Evolutionary conservation across 2,329 filamentous ascomycete genomes (phyloP), one percentile per base, ranked within the genome.

Genomic region (Dothideomycetidae sp.): DNA sequence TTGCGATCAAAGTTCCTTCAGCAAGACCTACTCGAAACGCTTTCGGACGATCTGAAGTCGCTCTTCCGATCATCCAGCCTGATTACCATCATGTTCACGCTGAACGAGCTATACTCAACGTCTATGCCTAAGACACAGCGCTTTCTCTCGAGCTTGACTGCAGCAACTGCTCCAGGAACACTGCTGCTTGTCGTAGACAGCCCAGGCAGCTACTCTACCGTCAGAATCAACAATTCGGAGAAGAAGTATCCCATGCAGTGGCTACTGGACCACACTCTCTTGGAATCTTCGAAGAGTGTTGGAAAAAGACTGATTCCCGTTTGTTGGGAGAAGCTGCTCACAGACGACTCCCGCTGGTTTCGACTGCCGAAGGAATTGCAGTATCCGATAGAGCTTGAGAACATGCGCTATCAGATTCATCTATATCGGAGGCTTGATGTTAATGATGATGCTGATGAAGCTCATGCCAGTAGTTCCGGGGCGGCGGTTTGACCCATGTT

Each of bases 371-470:
- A 53, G n/a, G 53, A 47, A 11, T 58, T 94, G 46, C 64, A 67
- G 29, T 96, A 94, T 60, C 80, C 85, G 5, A 84, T 94, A 49
- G 70, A 76, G 36, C 60, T 96, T 53, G 88, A 96, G 62, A 83
- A 94, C 54, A 93, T 94, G 86, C 75, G 86, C 32, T 93, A 88
- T 58, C 88, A 96, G 58, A 67, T 93, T 49, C 85, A 94, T 62
- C 54, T 94, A 11, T 96, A 93, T 52, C 34, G 31, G 5, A 29
- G 41, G 38, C 31, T 34, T 12, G 36, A 32, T 10, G 36, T 38
- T 9, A 19, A 19, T 10, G 36, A 38, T 17, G 36, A 38, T 12
- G 17, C 36, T 13, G 31, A 29, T 12, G 30, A 29, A 10, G 12
- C 36, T 12, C 29, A 30, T n/a, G 29, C 36, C 11, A 38, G 29